These are phyloP conservation scores for Gossypium schwendimanii DNA, from an alignment of 441 rosid genomes.

Conservation along the genomic window DNA sequence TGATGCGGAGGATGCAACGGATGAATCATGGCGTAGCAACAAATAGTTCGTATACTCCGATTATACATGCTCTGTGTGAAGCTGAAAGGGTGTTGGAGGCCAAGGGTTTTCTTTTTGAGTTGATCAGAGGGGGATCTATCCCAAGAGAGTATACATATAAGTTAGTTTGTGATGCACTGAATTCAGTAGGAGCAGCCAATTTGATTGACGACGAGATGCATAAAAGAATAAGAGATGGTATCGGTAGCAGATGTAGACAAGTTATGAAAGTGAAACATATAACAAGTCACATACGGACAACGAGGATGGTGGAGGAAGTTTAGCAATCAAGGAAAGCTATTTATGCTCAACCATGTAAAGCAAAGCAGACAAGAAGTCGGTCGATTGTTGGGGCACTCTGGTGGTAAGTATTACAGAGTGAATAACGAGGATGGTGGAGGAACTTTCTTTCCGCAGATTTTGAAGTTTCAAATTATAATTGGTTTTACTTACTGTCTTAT, in stretches of 20 bases:
- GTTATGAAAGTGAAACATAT: constrained; percentile 54
- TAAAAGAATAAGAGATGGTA: constrained; percentile 39
- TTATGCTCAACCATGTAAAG: not conserved
- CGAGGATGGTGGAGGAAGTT: not conserved
- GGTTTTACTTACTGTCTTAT: too few species aligned
- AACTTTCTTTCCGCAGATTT: not conserved
- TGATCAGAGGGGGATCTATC: constrained; percentile 55
- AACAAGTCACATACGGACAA: constrained; percentile 22
- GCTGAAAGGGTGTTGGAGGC: constrained; percentile 51
- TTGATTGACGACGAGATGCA: constrained; percentile 35
- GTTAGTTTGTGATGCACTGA: constrained; percentile 48
- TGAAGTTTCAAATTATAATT: not conserved
- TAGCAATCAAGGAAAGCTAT: not conserved
- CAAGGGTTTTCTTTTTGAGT: constrained; percentile 48
- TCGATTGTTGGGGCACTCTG: not conserved
- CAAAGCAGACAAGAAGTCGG: not conserved
- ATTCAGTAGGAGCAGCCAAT: constrained; percentile 24
- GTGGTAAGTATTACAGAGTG: not conserved
- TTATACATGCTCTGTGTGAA: constrained; percentile 75
- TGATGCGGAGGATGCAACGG: constrained; percentile 63
- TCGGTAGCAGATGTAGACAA: constrained; percentile 38
- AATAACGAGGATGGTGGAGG: not conserved
- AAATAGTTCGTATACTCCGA: constrained; percentile 59
- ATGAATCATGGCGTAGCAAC: constrained; percentile 59
- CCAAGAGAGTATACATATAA: constrained; percentile 68